Conservation (phyloP, 768 basidiomycete species). For the Boletus tomentosulus region DNA sequence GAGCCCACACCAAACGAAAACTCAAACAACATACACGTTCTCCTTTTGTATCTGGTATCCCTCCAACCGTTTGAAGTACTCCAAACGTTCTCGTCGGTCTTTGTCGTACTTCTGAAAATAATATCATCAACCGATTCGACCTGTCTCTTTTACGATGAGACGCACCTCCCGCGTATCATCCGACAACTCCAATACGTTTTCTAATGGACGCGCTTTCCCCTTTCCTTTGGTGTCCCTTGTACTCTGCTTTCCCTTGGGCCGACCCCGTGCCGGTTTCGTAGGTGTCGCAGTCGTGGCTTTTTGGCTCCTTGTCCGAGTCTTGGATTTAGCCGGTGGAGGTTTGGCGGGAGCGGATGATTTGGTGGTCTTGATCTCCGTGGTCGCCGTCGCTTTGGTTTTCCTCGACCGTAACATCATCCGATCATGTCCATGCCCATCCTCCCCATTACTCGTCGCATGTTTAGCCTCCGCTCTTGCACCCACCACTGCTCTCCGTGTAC, state of each 20-base stretch:
- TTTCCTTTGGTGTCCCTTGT: conserved; percentile 23
- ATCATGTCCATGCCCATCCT: conserved; percentile 3
- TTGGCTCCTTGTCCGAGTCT: conserved; percentile 5
- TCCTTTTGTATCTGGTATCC: conserved; percentile 53
- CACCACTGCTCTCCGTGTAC: conserved; percentile 23
- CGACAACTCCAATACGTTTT: conserved; percentile 26
- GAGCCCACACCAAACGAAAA: not conserved
- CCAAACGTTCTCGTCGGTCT: conserved; percentile 48
- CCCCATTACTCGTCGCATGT: conserved; percentile 4
- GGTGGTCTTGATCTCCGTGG: conserved; percentile 6
- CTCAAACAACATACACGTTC: conserved; percentile 55
- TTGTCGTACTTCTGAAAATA: conserved; percentile 36
- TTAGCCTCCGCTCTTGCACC: conserved; percentile 10
- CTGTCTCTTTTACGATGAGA: not conserved
- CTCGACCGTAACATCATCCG: conserved; percentile 21
- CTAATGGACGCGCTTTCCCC: conserved; percentile 20
- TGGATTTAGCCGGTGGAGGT: conserved; percentile 10
- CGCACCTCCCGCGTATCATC: conserved; percentile 31
- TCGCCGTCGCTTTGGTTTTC: conserved; percentile 1
- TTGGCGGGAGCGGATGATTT: conserved; percentile 7
- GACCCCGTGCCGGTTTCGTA: conserved; percentile 15
- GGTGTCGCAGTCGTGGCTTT: conserved; percentile 1
- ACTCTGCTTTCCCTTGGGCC: conserved; percentile 15
- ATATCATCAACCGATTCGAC: not conserved
- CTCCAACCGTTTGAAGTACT: conserved; percentile 51